These are phyloP conservation scores for Bruguiera sexangula DNA, from an alignment of 345 rosid genomes.

Conservation along the genomic window DNA sequence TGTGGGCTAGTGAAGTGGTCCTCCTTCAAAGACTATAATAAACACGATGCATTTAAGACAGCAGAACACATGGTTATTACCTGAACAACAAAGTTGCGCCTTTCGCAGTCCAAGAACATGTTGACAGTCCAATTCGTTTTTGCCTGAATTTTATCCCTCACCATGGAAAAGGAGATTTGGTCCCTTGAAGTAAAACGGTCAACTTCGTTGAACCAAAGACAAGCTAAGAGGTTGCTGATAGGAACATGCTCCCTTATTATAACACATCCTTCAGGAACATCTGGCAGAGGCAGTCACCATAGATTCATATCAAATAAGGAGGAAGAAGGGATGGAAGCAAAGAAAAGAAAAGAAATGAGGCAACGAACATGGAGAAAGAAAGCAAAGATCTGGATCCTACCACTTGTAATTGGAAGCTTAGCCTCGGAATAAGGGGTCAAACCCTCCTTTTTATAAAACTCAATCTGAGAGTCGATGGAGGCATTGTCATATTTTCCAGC, in stretches of 20 bases:
- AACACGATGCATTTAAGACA: background rate
- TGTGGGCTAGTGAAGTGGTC: too few relatives aligned
- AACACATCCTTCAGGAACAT: conserved; percentile 99
- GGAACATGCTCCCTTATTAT: conserved; percentile 94
- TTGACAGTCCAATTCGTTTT: conserved; percentile 79
- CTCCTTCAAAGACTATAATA: too few relatives aligned
- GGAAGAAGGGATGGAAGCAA: background rate
- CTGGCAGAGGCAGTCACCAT: conserved; percentile 45
- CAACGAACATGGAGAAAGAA: conserved; percentile 1
- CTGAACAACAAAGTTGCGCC: conserved; percentile 97
- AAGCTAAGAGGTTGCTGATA: conserved; percentile 80
- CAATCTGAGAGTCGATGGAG: conserved; percentile 86
- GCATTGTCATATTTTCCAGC: conserved; percentile 91
- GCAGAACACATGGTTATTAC: conserved; percentile 33
- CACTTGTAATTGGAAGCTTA: conserved; percentile 90
- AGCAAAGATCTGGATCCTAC: conserved; percentile 37
- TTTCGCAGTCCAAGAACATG: conserved; percentile 95
- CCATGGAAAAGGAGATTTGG: conserved; percentile 92
- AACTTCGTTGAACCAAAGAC: conserved; percentile 99
- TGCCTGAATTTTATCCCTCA: conserved; percentile 76
- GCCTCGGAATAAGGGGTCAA: conserved; percentile 76
- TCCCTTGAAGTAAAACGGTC: conserved; percentile 96
- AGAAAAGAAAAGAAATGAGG: background rate
- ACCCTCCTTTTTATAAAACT: conserved; percentile 89
- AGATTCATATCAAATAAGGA: background rate